Conservation (phyloP, 2,329 filamentous ascomycete genomes). For the Talaromyces rugulosus region DNA sequence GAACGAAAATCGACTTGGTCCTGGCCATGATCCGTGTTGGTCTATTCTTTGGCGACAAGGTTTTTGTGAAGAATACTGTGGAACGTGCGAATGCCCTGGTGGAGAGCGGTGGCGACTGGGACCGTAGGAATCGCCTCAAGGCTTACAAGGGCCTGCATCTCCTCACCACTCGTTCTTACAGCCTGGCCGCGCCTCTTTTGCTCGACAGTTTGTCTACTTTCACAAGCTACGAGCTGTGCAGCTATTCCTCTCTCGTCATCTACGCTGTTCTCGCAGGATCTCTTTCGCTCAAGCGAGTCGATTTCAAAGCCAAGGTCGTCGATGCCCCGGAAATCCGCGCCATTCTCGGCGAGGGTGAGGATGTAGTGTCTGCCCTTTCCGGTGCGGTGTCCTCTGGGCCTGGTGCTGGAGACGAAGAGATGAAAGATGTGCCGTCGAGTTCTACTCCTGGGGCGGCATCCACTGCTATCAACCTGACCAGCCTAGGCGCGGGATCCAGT, state of each 20-base stretch:
- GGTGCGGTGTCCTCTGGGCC: slow-evolving; percentile 79
- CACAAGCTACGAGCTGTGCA: slow-evolving; percentile 97
- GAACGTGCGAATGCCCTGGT: slow-evolving; percentile 86
- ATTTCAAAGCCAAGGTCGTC: slow-evolving; percentile 99
- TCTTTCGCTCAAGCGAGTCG: slow-evolving; percentile 89
- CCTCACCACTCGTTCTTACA: slow-evolving; percentile 87
- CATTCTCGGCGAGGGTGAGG: slow-evolving; percentile 83
- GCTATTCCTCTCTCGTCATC: slow-evolving; percentile 88
- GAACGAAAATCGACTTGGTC: slow-evolving; percentile 94
- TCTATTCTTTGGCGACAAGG: slow-evolving; percentile 91
- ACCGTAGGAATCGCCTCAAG: slow-evolving; percentile 95
- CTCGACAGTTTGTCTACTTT: slow-evolving; percentile 97
- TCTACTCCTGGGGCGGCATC: slow-evolving; percentile 52
- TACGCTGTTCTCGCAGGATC: slow-evolving; percentile 95
- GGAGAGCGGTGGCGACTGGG: slow-evolving; percentile 96
- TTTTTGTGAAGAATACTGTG: slow-evolving; percentile 88
- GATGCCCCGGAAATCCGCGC: slow-evolving; percentile 98
- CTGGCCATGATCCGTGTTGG: slow-evolving; percentile 94
- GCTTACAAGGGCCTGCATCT: slow-evolving; percentile 95
- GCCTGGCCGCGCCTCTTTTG: slow-evolving; percentile 81
- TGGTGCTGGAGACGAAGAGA: slow-evolving; percentile 70
- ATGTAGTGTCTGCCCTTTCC: slow-evolving; percentile 77
- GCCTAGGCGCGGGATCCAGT: slow-evolving; percentile 65
- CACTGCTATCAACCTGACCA: slow-evolving; percentile 84
- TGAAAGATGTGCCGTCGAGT: slow-evolving; percentile 56